Percentiles rank a stretch among this genome's conserved stretches.
Evolutionary conservation across 371 early-diverging fungal species (phyloP).

Genomic region (Mucor racemosus): DNA sequence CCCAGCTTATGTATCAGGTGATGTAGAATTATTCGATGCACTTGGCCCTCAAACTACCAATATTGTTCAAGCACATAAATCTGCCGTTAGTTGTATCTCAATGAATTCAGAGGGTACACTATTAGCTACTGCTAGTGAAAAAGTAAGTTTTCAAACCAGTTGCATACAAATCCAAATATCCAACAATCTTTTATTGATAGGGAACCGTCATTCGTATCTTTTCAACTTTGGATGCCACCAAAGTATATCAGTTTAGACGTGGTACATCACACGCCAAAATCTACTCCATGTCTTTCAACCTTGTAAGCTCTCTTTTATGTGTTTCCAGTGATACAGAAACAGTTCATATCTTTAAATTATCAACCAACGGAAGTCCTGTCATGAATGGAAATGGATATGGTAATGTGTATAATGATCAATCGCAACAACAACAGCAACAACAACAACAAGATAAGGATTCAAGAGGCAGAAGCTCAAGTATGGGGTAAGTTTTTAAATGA

Average conservation of each 20-base stretch:
- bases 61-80: conserved; percentile 94
- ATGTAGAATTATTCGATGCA: conserved; percentile 90
- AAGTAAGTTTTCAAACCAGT: conserved; percentile 52
- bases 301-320: conserved; percentile 78
- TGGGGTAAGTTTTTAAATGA: conserved; percentile 27
- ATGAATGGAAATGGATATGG: conserved; percentile 16
- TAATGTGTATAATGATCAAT: conserved; percentile 17
- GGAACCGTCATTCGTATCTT: conserved; percentile 97
- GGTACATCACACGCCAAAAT: conserved; percentile 93
- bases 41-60: conserved; percentile 67
- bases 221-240: conserved; percentile 83
- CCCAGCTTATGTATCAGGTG: conserved; percentile 64
- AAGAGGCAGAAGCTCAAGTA: conserved; percentile 36
- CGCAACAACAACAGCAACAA: conserved; percentile 18
- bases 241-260: conserved; percentile 93
- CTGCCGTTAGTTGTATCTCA: conserved; percentile 78
- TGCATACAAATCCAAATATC: background rate
- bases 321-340: conserved; percentile 95
- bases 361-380: conserved; percentile 23
- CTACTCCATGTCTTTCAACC: conserved; percentile 89
- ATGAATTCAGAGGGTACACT: conserved; percentile 91
- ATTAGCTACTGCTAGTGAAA: conserved; percentile 94
- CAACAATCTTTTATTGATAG: conserved; percentile 35
- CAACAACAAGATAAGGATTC: conserved; percentile 2
- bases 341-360: conserved; percentile 93